Conservation (phyloP, 345 rosid genomes). For the Citrus inodora region DNA sequence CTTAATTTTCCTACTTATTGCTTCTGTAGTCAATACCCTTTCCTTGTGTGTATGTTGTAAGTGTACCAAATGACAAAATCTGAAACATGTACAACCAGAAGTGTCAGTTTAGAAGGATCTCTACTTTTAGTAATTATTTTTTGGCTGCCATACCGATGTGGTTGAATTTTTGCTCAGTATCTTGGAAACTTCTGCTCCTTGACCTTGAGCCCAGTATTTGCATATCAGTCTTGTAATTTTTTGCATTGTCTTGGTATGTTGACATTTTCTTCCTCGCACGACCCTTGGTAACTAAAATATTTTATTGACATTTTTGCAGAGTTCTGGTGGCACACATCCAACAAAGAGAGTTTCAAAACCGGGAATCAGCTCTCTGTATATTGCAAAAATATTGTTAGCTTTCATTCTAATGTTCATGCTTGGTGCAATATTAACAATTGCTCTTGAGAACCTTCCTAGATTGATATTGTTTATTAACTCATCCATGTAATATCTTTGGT, state of each 20-base stretch:
- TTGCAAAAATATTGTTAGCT: constrained; percentile 59
- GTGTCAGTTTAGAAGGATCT: not conserved
- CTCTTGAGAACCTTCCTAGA: constrained; percentile 78
- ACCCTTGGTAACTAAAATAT: not conserved
- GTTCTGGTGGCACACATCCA: constrained; percentile 15
- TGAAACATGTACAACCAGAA: not conserved
- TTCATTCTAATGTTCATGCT: constrained; percentile 61
- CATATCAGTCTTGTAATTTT: not conserved
- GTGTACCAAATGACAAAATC: not conserved
- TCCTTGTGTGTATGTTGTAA: not conserved
- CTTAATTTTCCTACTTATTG: not conserved
- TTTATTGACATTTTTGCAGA: constrained; percentile 32
- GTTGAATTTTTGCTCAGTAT: not conserved
- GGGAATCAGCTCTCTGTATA: constrained; percentile 29
- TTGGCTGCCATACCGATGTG: not conserved
- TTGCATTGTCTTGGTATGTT: not conserved
- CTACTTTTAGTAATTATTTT: not conserved
- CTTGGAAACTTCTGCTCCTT: not conserved
- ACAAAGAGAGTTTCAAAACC: constrained; percentile 10
- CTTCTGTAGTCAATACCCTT: not conserved
- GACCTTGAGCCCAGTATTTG: not conserved
- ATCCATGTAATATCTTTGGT: constrained; percentile 20
- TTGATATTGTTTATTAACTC: constrained; percentile 49
- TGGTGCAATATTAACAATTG: constrained; percentile 60
- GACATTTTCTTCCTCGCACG: not conserved